Conservation (phyloP, 495 filamentous ascomycete genomes). For the Thermochaetoides thermophila region DNA sequence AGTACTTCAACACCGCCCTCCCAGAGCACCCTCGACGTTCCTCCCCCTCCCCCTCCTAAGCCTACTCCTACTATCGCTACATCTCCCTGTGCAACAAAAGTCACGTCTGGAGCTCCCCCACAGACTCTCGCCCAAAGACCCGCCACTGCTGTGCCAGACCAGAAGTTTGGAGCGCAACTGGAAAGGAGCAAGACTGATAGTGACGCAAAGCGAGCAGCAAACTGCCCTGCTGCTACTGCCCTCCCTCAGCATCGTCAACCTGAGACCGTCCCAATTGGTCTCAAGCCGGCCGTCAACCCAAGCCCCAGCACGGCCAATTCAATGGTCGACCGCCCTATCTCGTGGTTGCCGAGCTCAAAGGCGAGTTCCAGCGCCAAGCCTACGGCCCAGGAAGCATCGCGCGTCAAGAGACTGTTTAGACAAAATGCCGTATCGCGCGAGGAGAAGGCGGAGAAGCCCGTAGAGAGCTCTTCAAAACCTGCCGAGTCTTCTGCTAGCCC, state of each 20-base stretch:
- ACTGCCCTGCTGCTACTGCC: no score
- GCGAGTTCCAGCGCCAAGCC: conserved; percentile 17
- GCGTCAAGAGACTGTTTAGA: conserved; percentile 10
- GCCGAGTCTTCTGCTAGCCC: conserved; percentile 52
- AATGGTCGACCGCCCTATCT: conserved; percentile 27
- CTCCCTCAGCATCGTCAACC: no score
- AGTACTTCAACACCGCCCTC: no score
- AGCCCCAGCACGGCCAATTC: conserved; percentile 21
- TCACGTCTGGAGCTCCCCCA: no score
- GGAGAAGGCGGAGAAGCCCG: conserved; percentile 6
- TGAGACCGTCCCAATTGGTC: no score
- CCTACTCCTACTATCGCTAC: no score
- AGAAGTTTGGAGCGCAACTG: neutral
- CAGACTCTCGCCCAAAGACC: conserved; percentile 1
- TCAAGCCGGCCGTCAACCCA: conserved; percentile 14
- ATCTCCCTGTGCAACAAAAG: no score
- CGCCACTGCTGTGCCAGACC: conserved; percentile 5
- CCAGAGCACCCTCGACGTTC: no score
- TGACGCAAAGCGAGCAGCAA: no score
- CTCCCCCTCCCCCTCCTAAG: no score
- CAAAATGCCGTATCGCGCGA: no score
- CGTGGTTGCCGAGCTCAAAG: conserved; percentile 31
- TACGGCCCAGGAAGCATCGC: conserved; percentile 6
- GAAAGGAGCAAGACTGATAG: conserved; percentile 11
- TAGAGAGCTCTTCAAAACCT: conserved; percentile 20